phyloP scores from a whole-genome alignment of 768 basidiomycete species.

The Pisolithus albus region DNA sequence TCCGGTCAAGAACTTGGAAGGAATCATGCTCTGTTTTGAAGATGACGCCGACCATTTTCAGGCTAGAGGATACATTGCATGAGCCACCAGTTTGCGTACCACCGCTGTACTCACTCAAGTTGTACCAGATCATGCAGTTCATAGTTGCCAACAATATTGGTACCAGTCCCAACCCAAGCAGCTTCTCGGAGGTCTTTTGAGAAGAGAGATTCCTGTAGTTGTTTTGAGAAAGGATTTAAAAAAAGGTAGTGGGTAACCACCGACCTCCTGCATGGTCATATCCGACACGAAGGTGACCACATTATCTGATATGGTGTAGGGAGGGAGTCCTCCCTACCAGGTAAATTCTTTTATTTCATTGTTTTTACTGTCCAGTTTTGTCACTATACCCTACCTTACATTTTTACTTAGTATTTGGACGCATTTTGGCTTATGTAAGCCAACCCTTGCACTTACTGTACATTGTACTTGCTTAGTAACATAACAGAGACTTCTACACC shows the following conservation, averaged over 20 bases:
- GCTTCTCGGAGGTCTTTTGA: slow-evolving; percentile 96
- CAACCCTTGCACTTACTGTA: too few relatives aligned
- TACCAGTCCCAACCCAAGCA: slow-evolving; percentile 88
- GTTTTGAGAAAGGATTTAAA: slow-evolving; percentile 3
- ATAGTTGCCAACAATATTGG: slow-evolving; percentile 86
- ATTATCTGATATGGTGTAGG: slow-evolving; percentile 81
- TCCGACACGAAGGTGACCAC: slow-evolving; percentile 94
- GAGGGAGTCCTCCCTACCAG: too few relatives aligned
- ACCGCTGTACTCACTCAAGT: slow-evolving; percentile 65
- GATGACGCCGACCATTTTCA: slow-evolving; percentile 92
- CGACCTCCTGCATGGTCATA: slow-evolving; percentile 91
- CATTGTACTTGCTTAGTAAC: too few relatives aligned
- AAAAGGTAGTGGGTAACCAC: slow-evolving; percentile 3
- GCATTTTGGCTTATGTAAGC: too few relatives aligned
- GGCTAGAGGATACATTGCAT: slow-evolving; percentile 37
- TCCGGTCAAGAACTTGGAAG: slow-evolving; percentile 93
- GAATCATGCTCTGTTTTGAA: slow-evolving; percentile 95
- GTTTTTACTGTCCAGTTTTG: too few relatives aligned
- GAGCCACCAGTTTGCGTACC: slow-evolving; percentile 2
- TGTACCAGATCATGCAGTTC: slow-evolving; percentile 96
- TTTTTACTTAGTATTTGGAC: too few relatives aligned
- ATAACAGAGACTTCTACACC: too few relatives aligned
- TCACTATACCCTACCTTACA: too few relatives aligned
- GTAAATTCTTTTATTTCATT: too few relatives aligned
- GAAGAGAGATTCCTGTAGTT: slow-evolving; percentile 82